A percentile compares a stretch with the other conserved stretches of the same genome.
Evolutionary conservation across 2,329 filamentous ascomycete genomes (phyloP).

Genomic region (Fonsecaea monophora): DNA sequence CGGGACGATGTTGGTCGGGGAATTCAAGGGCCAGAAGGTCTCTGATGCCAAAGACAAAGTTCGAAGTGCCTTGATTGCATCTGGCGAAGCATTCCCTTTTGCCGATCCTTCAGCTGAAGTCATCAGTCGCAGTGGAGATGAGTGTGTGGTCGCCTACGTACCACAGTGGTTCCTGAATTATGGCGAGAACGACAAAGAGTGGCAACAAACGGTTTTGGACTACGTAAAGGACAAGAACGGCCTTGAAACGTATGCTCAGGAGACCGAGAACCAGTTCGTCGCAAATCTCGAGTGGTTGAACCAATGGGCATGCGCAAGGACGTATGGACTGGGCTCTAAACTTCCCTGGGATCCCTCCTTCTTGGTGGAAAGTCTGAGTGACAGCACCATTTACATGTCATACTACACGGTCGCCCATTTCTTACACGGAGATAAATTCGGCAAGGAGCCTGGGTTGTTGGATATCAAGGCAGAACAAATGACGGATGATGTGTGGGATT

Average conservation of each 20-base stretch:
- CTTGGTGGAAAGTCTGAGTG: constrained; percentile 88
- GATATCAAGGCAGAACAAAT: constrained; percentile 83
- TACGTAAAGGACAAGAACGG: constrained; percentile 72
- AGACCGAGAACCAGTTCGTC: constrained; percentile 81
- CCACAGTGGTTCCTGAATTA: constrained; percentile 99
- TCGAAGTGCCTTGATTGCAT: constrained; percentile 75
- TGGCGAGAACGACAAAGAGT: constrained; percentile 78
- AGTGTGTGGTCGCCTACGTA: constrained; percentile 89
- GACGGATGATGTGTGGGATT: constrained; percentile 96
- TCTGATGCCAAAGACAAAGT: constrained; percentile 87
- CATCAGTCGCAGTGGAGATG: constrained; percentile 85
- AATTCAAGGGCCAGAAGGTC: constrained; percentile 86
- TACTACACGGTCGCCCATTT: constrained; percentile 67
- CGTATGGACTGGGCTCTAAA: constrained; percentile 90
- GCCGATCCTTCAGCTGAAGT: constrained; percentile 92
- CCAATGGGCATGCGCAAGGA: constrained; percentile 92
- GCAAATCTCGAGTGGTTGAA: constrained; percentile 90
- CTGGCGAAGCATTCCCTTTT: constrained; percentile 84
- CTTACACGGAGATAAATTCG: constrained; percentile 86
- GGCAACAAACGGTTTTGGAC: constrained; percentile 77
- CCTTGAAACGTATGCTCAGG: constrained; percentile 79
- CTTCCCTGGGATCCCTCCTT: constrained; percentile 92
- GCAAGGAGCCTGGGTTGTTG: constrained; percentile 71
- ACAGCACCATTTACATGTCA: constrained; percentile 84
- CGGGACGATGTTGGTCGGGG: constrained; percentile 84